Base-by-base conservation (phyloP, 2,329 filamentous ascomycete genomes). In the Leptographium procerum region DNA sequence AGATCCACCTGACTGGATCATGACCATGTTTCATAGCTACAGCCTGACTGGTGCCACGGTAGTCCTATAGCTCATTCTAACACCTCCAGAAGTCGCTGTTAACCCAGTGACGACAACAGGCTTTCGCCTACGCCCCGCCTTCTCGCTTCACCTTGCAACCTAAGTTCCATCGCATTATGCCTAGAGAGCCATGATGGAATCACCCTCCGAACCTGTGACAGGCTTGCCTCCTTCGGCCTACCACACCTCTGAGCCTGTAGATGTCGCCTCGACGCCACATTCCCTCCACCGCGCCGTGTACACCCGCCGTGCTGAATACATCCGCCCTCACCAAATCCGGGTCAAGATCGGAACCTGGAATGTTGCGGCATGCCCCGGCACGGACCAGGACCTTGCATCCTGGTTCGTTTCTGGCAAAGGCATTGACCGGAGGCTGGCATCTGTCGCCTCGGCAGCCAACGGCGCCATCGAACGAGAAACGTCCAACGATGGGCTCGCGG, bases 261-360 rank as follows among this genome's bases (percentile, higher is more conserved):
- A 82, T 43, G 65, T 73, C 2, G 64, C 67, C n/a, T 69, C 69
- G 11, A 77, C 73, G 43, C 81, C 79, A 1, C 76, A 79, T 57
- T 85, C 83, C 4, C 78, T 87, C n/a, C 81, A 82, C 52, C 77
- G 75, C 61, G 82, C 82, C 33, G 76, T 97, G 45, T 82, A 86
- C 67, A 84, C 87, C 45, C 82, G 94, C 57, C 82, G 85, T 66
- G 74, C 81, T 54, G 91, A 97, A 70, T 99, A 91, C 69, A 86
- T 87, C 29, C 82, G 85, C 43, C 82, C 85, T 50, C 85, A 85
- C 69, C 81, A 81, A 55, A 83, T 96, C 65, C 86, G 85, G 63
- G 82, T 99, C 71, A 96, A 96, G 72, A 80, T 99, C 56, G 94
- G 92, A 48, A 87, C 89, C 0, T 99, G 94, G 94, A 99, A 99